Evolutionary conservation across 1,139 yeast species (phyloP), one percentile per base, ranked within the genome.

Genomic region (Arxiozyma bovina): DNA sequence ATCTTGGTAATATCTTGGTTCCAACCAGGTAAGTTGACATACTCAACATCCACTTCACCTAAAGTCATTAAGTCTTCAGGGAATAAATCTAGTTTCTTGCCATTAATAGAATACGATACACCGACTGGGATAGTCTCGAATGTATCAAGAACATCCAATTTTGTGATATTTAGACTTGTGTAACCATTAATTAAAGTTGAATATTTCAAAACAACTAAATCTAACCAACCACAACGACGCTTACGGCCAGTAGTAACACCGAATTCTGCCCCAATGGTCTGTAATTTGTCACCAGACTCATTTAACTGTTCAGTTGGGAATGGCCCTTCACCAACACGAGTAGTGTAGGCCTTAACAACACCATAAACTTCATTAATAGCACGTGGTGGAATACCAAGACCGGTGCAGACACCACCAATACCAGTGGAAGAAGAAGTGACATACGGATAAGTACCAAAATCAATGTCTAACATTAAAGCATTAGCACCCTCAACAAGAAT

Each of bases 161-260:
- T 94, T 65, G 99, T 93, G 70, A 94, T 85, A 78, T 93, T 93
- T 70, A 93, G 80, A 55, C 87, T 80, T 45, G 99, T 93, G 79
- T 91, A 93, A 54, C 99, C 99, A 69, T 93, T 93, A 73, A 93
- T 89, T 69, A 83, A 73, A 57, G 88, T 82, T 48, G 98, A 90
- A 75, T 93, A 93, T 72, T 86, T 87, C 73, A 93, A 77, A 45
- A 94, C 96, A 41, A 93, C 99, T 65, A 94, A 78, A 73, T 93
- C 99, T 68, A 93, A 82, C 99, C 99, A 93, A 54, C 99, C 99
- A 73, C 99, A 94, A 76, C 99, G 85, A 78, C 99, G 87, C 81
- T 91, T 91, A 77, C 99, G 87, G 61, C 99, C 99, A 47, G 99
- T 93, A 63, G 99, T 93, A 62, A 93, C 99, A 73, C 99, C 99